Evolutionary conservation across 768 basidiomycete species (phyloP).

Genomic region (Tricholoma bakamatsutake): DNA sequence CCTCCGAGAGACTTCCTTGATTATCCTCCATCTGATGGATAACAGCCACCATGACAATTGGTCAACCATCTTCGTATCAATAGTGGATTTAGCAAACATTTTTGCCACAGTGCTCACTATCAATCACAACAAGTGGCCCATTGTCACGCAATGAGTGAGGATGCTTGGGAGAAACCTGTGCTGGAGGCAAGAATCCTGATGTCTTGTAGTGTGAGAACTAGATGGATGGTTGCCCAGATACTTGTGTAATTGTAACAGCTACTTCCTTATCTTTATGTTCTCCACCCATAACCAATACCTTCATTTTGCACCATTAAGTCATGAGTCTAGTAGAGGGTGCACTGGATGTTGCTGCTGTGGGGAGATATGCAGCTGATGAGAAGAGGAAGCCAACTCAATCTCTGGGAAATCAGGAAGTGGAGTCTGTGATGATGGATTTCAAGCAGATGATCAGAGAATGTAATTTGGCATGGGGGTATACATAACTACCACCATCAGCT

Average conservation of each 20-base stretch:
- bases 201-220: too few relatives aligned
- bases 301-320: too few relatives aligned
- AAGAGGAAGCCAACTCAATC: too few relatives aligned
- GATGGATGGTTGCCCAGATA: not conserved
- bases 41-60: not conserved
- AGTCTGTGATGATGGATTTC: too few relatives aligned
- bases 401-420: too few relatives aligned
- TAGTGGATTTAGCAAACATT: not conserved
- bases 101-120: slow-evolving; percentile 1
- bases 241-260: not conserved
- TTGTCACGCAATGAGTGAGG: not conserved
- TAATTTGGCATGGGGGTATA: too few relatives aligned
- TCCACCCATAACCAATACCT: not conserved
- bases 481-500: too few relatives aligned
- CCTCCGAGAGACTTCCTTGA: not conserved
- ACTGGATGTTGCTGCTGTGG: too few relatives aligned
- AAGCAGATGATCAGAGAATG: too few relatives aligned
- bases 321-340: too few relatives aligned
- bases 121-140: slow-evolving; percentile 1
- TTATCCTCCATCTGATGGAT: not conserved
- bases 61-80: not conserved
- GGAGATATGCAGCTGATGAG: too few relatives aligned
- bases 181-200: too few relatives aligned
- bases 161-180: not conserved
- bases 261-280: not conserved